These are phyloP conservation scores for Capsicum pubescens DNA, from an alignment of 257 asterid genomes.

Conservation along the genomic window DNA sequence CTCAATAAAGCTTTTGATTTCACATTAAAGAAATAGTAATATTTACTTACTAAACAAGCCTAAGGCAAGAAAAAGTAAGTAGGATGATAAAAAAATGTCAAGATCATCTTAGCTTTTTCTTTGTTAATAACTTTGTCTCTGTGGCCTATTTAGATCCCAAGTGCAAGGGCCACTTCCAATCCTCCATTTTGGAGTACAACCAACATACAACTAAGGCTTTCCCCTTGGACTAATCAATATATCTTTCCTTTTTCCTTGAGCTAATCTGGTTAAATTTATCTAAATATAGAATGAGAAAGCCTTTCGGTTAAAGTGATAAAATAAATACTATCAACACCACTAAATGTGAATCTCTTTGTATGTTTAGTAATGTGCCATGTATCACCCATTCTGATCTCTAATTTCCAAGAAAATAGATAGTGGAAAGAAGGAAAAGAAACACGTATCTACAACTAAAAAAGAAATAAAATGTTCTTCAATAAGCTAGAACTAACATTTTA, in stretches of 20 bases:
- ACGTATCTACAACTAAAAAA: neutral
- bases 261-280: neutral
- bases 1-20: too few relatives aligned
- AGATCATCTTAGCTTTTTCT: neutral
- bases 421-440: neutral
- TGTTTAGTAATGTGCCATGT: neutral
- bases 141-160: constrained; percentile 12
- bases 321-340: constrained; percentile 18
- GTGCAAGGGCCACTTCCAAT: neutral
- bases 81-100: neutral
- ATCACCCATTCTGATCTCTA: neutral
- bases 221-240: neutral
- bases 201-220: neutral
- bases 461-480: neutral
- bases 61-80: neutral
- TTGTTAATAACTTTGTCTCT: neutral
- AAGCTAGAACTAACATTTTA: too few relatives aligned
- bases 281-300: neutral
- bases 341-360: constrained; percentile 9
- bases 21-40: neutral
- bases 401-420: neutral
- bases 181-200: constrained; percentile 27
- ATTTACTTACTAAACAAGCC: neutral
- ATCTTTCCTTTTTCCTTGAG: constrained; percentile 13
- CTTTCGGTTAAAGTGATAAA: constrained; percentile 37